Evolutionary conservation across 768 basidiomycete species (phyloP).

Genomic region (Sistotremastrum niveocremeum): DNA sequence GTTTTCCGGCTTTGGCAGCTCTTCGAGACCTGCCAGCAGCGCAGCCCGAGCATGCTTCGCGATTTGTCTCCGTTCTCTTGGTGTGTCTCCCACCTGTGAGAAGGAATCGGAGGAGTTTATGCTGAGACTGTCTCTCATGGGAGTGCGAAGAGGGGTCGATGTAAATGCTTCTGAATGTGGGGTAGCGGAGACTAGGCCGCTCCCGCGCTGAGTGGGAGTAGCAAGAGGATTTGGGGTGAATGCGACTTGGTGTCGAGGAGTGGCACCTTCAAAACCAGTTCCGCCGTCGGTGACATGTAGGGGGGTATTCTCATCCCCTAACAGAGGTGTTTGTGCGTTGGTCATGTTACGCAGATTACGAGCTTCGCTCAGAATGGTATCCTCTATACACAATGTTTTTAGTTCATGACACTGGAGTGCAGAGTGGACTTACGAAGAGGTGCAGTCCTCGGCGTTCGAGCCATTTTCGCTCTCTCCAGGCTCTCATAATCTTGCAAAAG

Average conservation of each 20-base stretch:
- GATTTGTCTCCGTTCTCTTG: conserved; percentile 59
- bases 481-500: conserved; percentile 89
- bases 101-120: conserved; percentile 67
- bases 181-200: conserved; percentile 31
- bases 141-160: conserved; percentile 85
- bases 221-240: conserved; percentile 96
- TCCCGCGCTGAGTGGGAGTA: conserved; percentile 53
- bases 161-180: conserved; percentile 34
- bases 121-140: conserved; percentile 79
- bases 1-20: conserved; percentile 85
- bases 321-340: conserved; percentile 80
- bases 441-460: conserved; percentile 87
- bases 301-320: conserved; percentile 97
- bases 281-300: conserved; percentile 62
- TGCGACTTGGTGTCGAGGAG: conserved; percentile 79
- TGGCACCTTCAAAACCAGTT: conserved; percentile 90
- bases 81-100: conserved; percentile 48
- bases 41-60: conserved; percentile 55
- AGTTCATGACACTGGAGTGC: conserved; percentile 1
- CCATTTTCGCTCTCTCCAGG: conserved; percentile 77
- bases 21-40: conserved; percentile 69
- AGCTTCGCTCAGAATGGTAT: conserved; percentile 89
- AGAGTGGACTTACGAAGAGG: conserved; percentile 62
- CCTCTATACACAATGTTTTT: conserved; percentile 41
- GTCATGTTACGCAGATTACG: conserved; percentile 92